Percentiles rank a stretch among this genome's conserved stretches.
Evolutionary conservation across 306 rosid species (phyloP).

Genomic region (Biancaea sappan): DNA sequence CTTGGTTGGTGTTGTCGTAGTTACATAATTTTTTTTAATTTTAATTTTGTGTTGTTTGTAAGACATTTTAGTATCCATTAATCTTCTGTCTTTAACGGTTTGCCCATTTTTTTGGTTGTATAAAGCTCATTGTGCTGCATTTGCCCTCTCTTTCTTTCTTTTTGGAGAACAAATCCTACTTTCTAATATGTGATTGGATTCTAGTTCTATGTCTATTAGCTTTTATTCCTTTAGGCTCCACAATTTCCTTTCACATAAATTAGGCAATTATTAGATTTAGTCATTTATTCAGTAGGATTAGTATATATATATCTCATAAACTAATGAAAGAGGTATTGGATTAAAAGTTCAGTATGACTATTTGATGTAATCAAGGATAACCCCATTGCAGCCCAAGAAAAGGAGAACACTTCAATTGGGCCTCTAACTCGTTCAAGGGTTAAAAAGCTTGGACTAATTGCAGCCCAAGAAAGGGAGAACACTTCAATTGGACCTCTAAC

Average conservation of each 20-base stretch:
- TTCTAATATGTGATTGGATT: neutral
- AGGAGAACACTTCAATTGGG: too few species aligned
- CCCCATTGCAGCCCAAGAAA: too few species aligned
- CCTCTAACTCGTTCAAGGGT: too few species aligned
- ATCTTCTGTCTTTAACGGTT: neutral
- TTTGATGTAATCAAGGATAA: too few species aligned
- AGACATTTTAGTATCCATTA: neutral
- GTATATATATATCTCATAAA: neutral
- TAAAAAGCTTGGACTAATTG: too few species aligned
- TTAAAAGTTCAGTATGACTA: neutral
- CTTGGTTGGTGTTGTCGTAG: constrained; percentile 1
- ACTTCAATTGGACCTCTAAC: too few species aligned
- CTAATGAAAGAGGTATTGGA: too few species aligned
- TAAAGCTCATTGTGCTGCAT: neutral
- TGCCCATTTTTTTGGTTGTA: constrained; percentile 12
- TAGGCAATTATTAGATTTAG: neutral
- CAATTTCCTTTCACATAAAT: neutral
- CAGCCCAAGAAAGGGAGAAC: too few species aligned
- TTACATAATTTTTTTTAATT: neutral
- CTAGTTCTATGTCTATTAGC: neutral
- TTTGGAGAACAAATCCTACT: neutral
- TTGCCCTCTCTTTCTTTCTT: neutral
- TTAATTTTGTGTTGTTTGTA: neutral
- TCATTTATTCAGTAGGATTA: neutral
- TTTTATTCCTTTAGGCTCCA: neutral